These are phyloP conservation scores for Epichloe gansuensis DNA, from an alignment of 2,329 filamentous ascomycete genomes.

Conservation along the genomic window DNA sequence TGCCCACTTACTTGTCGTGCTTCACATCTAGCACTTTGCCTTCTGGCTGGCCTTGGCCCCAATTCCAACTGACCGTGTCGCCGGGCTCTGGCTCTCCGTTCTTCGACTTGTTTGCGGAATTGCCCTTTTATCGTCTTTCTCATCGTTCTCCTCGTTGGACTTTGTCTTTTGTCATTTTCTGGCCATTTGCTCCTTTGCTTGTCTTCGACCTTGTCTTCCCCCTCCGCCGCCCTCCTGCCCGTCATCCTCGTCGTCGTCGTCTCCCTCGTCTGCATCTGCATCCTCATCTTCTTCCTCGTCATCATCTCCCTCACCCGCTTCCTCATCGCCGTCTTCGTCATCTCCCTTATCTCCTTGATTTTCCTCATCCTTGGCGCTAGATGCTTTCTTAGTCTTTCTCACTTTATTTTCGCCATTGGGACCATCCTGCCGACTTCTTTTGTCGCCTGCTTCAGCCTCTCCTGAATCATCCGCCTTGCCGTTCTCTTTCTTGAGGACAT, in stretches of 20 bases:
- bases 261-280: neutral
- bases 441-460: slow-evolving; percentile 13
- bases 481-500: slow-evolving; percentile 31
- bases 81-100: slow-evolving; percentile 23
- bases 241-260: no score
- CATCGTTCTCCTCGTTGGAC: neutral
- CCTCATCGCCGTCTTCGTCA: slow-evolving; percentile 2
- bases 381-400: slow-evolving; percentile 15
- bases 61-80: slow-evolving; percentile 35
- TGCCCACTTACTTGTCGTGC: slow-evolving; percentile 24
- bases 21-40: slow-evolving; percentile 34
- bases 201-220: neutral
- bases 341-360: slow-evolving; percentile 4
- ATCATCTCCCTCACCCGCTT: slow-evolving; percentile 1
- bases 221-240: neutral
- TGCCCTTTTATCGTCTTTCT: neutral
- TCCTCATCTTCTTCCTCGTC: slow-evolving; percentile 5
- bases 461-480: slow-evolving; percentile 6
- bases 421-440: slow-evolving; percentile 14
- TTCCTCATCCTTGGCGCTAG: neutral
- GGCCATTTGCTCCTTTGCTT: neutral
- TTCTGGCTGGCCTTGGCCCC: slow-evolving; percentile 30
- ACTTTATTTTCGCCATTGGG: slow-evolving; percentile 20
- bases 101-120: slow-evolving; percentile 5
- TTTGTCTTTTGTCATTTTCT: neutral